These are phyloP conservation scores for Phytophthora quininea DNA, from an alignment of 352 stramenopile species.

Conservation along the genomic window DNA sequence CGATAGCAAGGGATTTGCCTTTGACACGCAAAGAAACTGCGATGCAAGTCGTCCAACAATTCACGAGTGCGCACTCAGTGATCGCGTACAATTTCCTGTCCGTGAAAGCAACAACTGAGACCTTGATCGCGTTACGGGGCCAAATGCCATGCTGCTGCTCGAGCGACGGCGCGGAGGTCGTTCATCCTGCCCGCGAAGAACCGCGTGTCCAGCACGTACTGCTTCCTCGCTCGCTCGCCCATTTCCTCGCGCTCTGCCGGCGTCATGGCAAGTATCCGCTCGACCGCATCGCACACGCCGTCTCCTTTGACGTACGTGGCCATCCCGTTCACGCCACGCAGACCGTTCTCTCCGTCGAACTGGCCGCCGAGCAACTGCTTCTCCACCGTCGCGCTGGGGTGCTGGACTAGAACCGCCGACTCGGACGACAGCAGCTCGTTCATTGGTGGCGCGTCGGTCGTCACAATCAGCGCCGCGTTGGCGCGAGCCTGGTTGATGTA, in stretches of 20 bases:
- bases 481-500: conserved; percentile 77
- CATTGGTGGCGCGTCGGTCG: conserved; percentile 60
- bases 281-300: conserved; percentile 53
- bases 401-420: conserved; percentile 45
- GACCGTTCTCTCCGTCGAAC: conserved; percentile 36
- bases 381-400: conserved; percentile 21
- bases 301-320: conserved; percentile 44
- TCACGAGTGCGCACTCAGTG: background rate
- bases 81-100: background rate
- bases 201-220: conserved; percentile 34
- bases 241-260: conserved; percentile 36
- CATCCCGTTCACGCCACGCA: conserved; percentile 52
- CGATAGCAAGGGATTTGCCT: background rate
- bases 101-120: background rate
- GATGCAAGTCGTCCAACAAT: background rate
- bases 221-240: conserved; percentile 31
- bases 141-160: conserved; percentile 17
- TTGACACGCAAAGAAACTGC: background rate
- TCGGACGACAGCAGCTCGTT: conserved; percentile 57
- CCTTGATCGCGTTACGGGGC: conserved; percentile 1
- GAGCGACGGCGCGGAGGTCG: conserved; percentile 21
- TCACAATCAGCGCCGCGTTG: conserved; percentile 48
- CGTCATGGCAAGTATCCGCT: conserved; percentile 43
- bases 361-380: conserved; percentile 48
- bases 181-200: conserved; percentile 35